Conservation (phyloP, 352 stramenopile genomes). For the Phytophthora citrophthora region DNA sequence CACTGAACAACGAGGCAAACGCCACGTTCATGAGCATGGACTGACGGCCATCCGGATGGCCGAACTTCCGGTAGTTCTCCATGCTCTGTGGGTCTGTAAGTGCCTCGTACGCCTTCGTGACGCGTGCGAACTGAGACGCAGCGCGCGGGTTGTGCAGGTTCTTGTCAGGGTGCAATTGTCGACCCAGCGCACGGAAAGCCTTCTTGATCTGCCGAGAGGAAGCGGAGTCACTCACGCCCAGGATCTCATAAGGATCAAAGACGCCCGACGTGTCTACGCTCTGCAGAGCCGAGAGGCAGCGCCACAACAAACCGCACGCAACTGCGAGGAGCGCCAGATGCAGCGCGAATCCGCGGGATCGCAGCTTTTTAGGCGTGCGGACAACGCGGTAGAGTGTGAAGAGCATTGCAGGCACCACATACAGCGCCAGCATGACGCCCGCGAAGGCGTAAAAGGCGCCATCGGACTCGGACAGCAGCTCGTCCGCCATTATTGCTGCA, state of each 20-base stretch:
- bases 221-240: conserved; percentile 65
- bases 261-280: conserved; percentile 76
- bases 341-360: conserved; percentile 52
- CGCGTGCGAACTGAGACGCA: conserved; percentile 60
- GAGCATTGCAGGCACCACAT: conserved; percentile 66
- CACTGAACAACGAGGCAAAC: conserved; percentile 63
- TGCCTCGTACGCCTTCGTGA: conserved; percentile 89
- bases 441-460: conserved; percentile 85
- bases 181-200: conserved; percentile 70
- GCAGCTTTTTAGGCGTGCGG: conserved; percentile 50
- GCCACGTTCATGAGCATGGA: conserved; percentile 79
- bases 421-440: conserved; percentile 83
- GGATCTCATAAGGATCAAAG: conserved; percentile 89
- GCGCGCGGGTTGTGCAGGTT: conserved; percentile 61
- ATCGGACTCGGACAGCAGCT: conserved; percentile 69
- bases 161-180: conserved; percentile 85
- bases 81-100: conserved; percentile 77
- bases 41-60: conserved; percentile 80
- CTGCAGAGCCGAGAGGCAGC: conserved; percentile 66
- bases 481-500: conserved; percentile 16
- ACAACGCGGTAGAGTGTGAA: conserved; percentile 62
- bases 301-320: conserved; percentile 48
- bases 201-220: conserved; percentile 74
- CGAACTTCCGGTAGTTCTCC: conserved; percentile 82
- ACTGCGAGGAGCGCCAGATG: conserved; percentile 61